Evolutionary conservation across 2,329 filamentous ascomycete species (phyloP), one percentile per base, ranked within the genome.

Genomic region (Whalleya microplaca): DNA sequence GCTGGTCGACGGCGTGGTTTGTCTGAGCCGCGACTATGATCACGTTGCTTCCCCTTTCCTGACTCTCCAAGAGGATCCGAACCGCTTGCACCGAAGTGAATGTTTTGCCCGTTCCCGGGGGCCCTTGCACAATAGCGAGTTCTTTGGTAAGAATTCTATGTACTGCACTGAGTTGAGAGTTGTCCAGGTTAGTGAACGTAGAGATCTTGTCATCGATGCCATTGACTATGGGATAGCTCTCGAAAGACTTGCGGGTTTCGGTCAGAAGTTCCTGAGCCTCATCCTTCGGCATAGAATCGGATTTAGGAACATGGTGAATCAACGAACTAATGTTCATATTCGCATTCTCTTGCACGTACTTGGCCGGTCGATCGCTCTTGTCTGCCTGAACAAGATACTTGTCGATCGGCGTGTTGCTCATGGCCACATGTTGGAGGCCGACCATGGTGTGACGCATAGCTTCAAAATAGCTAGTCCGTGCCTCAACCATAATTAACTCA

Each of bases 1-100:
- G 78, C 68, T 96, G 92, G 64, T 97, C 92, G 0, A 96, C 76
- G 0, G 92, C 92, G 72, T 96, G 92, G 56, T 97, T 97, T 0
- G 92, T 97, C 66, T 96, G 92, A 7, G 91, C 92, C 0, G 92
- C 84, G 2, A 96, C 79, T 19, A 96, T 80, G 27, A 97, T 86
- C 0, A 90, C 90, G 8, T 86, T 81, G 55, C 88, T 84, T 0
- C 73, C 77, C 1, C 69, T 65, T 2, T 71, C 69, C 66, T 84
- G 80, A 51, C 89, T 90, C 1, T 79, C 73, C 0, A 91, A 76
- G 51, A 93, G 76, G 1, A 88, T 78, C 45, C 83, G 84, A 9
- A 97, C 71, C 0, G 89, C 88, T 21, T 86, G 76, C 2, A 94
- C 84, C 0, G 91, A 95, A 0, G 92, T 89, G 62, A 89, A 89